A percentile compares a stretch with the other conserved stretches of the same genome.
phyloP scores from a whole-genome alignment of 805 yeast species.

The Ogataea methanolica region DNA sequence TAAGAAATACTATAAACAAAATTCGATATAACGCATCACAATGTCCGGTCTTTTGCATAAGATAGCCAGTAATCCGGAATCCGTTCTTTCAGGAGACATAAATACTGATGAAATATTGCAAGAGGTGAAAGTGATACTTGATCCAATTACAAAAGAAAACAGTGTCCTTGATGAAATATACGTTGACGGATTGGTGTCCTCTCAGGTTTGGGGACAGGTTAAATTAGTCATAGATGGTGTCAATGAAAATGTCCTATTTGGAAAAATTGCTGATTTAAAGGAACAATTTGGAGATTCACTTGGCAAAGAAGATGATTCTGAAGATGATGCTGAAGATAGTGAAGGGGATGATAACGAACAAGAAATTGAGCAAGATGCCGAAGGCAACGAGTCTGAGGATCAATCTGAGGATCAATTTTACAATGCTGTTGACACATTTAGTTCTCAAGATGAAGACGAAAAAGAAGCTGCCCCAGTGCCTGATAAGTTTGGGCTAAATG shows the following conservation, averaged over 20 bases:
- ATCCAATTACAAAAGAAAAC: constrained; percentile 41
- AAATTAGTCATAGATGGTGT: constrained; percentile 79
- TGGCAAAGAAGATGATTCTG: constrained; percentile 12
- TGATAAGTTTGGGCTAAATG: constrained; percentile 62
- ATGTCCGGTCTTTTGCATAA: constrained; percentile 13
- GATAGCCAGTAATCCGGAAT: constrained; percentile 14
- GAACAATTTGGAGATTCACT: constrained; percentile 25
- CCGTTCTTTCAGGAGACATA: constrained; percentile 11
- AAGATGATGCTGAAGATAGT: constrained; percentile 20
- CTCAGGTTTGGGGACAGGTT: constrained; percentile 92
- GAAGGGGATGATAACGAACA: constrained; percentile 21
- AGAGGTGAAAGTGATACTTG: constrained; percentile 47
- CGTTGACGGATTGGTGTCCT: constrained; percentile 81
- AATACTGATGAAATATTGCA: constrained; percentile 19
- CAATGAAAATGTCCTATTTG: constrained; percentile 56
- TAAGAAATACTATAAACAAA: not conserved
- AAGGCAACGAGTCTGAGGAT: constrained; percentile 25
- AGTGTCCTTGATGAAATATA: constrained; percentile 78
- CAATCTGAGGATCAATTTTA: constrained; percentile 20
- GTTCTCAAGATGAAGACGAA: constrained; percentile 30
- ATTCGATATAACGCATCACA: not conserved
- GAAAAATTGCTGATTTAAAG: constrained; percentile 49
- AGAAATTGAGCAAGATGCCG: constrained; percentile 25
- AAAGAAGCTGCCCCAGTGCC: constrained; percentile 16
- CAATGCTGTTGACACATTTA: constrained; percentile 29